Base-by-base conservation (phyloP, 495 filamentous ascomycete genomes). In the Tuber borchii region DNA sequence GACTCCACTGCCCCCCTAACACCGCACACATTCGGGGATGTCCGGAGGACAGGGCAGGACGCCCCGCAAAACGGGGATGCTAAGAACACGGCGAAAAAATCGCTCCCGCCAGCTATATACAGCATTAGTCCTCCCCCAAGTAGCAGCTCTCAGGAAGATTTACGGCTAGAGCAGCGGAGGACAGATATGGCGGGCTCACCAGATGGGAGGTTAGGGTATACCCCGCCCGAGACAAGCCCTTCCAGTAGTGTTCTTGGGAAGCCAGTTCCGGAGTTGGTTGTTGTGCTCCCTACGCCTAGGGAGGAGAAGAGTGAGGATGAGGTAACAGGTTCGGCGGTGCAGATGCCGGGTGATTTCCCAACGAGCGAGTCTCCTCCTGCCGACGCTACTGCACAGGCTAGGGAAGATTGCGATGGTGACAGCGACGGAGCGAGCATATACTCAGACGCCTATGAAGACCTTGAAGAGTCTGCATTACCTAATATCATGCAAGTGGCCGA, bases 381-480 rank as follows among this genome's bases (percentile, higher is more conserved):
- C 34, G 16, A 61, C 17, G 40, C 22, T 37, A 68, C 34, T 20
- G 20, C 26, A 8, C 42, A 22, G n/a, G n/a, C 20, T 43, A 22
- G 6, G 51, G 31, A 22, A 74, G 69, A 34, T 61, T 26, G 26
- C 22, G 71, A 73, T 42, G 70, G 44, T 1, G 80, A 76, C 31
- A 74, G 70, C 20, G 72, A 73, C 44, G 80, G 73, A 14, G 74
- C 73, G 4, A 79, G 79, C 34, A 81, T 79, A 40, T 82, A 79
- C 69, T 73, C 71, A 1, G 80, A 82, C 40, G 80, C 80, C 5
- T 70, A 61, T 43, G 80, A 82, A 51, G 71, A 71, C 19, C 51
- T 81, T 8, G 17, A 40, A n/a, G 46, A 68, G 45, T 43, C 72
- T 1, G 4, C 48, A 44, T 16, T 74, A 10, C 42, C 72, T 17